These are phyloP conservation scores for Candida ovalis DNA, from an alignment of 805 yeast species.

Conservation along the genomic window DNA sequence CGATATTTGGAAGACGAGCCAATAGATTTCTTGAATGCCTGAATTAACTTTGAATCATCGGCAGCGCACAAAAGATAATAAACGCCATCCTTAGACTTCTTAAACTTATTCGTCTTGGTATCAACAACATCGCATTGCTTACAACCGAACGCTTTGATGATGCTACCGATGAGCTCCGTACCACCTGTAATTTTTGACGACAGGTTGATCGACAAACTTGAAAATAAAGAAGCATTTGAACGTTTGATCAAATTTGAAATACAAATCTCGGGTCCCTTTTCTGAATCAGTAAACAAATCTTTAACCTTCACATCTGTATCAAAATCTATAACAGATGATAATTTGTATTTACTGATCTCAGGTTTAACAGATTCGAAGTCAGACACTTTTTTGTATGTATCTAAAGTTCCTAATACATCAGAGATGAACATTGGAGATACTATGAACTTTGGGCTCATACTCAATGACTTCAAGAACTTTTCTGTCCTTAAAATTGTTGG, in stretches of 20 bases:
- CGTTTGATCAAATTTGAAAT: constrained; percentile 19
- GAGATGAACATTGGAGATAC: constrained; percentile 52
- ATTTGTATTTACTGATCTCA: constrained; percentile 20
- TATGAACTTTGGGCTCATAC: constrained; percentile 49
- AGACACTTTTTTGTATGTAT: constrained; percentile 19
- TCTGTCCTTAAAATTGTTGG: constrained; percentile 84
- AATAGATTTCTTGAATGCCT: constrained; percentile 25
- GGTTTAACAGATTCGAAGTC: constrained; percentile 28
- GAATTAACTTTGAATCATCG: constrained; percentile 32
- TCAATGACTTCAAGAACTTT: constrained; percentile 71
- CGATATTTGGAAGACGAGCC: constrained; percentile 25
- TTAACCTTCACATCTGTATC: constrained; percentile 31
- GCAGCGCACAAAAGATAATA: constrained; percentile 21
- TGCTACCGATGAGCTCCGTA: constrained; percentile 47
- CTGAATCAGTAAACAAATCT: constrained; percentile 30
- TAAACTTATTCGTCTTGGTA: constrained; percentile 16
- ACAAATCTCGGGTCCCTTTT: constrained; percentile 13
- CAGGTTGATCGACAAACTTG: constrained; percentile 47
- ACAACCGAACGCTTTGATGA: constrained; percentile 58
- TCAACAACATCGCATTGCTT: constrained; percentile 15
- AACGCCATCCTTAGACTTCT: constrained; percentile 13
- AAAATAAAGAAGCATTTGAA: constrained; percentile 37
- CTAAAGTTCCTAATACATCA: constrained; percentile 40
- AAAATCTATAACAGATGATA: constrained; percentile 29
- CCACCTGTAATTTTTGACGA: constrained; percentile 63